Base-by-base conservation (phyloP, 2,329 filamentous ascomycete genomes). In the Ophiostoma tasmaniense region DNA sequence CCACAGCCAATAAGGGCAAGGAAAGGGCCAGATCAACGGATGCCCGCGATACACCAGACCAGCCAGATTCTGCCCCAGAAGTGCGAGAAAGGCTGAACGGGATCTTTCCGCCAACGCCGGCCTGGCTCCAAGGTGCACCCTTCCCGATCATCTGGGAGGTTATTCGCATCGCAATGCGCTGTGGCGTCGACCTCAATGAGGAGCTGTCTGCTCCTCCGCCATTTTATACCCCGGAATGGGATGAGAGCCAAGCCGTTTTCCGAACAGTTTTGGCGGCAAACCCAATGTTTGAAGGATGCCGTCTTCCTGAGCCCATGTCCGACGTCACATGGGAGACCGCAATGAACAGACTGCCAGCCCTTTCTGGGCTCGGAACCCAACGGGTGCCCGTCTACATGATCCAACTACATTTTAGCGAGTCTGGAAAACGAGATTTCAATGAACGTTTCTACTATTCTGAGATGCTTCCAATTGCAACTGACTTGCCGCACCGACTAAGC, bases 111-210 rank as follows among this genome's bases (percentile, higher is more conserved):
- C 75, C 73, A n/a, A 78, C 81, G 8, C 81, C 82, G 0, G 66
- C 70, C 0, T 78, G 77, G 67, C 75, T 85, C 3, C 77, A 79
- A 2, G 67, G 76, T 0, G 83, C 82, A 0, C 83, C 84, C 0
- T 76, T 86, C 2, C 79, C 80, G 1, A 77, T 86, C 5, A 73
- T 80, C 3, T 87, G 84, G 85, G 85, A 87, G 69, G 74, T 85
- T 0, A 79, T 81, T 0, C 79, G 85, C 13, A 79, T 82, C 22
- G 80, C 81, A 0, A 72, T 81, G 0, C 77, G 83, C 55, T 85
- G 83, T 69, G 74, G 74, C 0, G 77, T 84, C 1, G 75, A 81
- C 35, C 73, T 81, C 1, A 73, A 76, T 1, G 72, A 10, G 20
- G 72, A 76, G 2, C 55, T 83, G 3, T 39, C 22, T 11, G 35